Evolutionary conservation across 2,329 filamentous ascomycete genomes (phyloP), one percentile per base, ranked within the genome.

Genomic region (Aspergillus transmontanensis): DNA sequence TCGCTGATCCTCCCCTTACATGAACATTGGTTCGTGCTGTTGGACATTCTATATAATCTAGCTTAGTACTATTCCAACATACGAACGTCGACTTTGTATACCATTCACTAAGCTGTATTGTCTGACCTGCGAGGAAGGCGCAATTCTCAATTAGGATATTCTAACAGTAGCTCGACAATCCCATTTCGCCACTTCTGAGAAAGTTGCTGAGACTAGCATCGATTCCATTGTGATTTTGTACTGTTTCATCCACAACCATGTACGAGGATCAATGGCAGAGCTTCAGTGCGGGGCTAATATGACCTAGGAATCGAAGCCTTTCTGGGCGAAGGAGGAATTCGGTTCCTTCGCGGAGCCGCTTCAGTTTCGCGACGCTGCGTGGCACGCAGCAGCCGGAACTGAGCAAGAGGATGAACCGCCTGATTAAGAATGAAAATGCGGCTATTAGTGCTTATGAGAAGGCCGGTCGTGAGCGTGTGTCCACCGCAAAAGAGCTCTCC

Each of bases 401-500:
- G 32, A 93, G 92, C 72, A 93, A 92, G 79, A 92, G 90, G 76
- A 88, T 99, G 58, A 96, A 90, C 85, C 90, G 90, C 71, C 86
- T 99, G 65, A 97, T 98, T 84, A 99, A 99, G 83, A 92, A 91
- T 57, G 91, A 96, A 80, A 98, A 97, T 83, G 89, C 90, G 75
- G 89, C 94, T 41, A 93, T 98, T 72, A 84, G 86, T 57, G 90
- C 92, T 56, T 90, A 97, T 81, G 93, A 97, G 81, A 82, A 87
- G 7, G 95, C 94, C 7, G 92, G 89, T 56, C 90, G 90, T 64
- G 94, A 97, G 82, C 91, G 93, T 62, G 81, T 92, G 64, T 87
- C 88, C 57, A 93, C 98, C 73, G 95, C 94, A 19, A 88, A 89
- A 12, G 94, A 98, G 82, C 87, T 99, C 51, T 96, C 93, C 9